A percentile compares a stretch with the other conserved stretches of the same genome.
Evolutionary conservation across 1,284 basidiomycete genomes (phyloP).

Genomic region (Rhodotorula sp.): DNA sequence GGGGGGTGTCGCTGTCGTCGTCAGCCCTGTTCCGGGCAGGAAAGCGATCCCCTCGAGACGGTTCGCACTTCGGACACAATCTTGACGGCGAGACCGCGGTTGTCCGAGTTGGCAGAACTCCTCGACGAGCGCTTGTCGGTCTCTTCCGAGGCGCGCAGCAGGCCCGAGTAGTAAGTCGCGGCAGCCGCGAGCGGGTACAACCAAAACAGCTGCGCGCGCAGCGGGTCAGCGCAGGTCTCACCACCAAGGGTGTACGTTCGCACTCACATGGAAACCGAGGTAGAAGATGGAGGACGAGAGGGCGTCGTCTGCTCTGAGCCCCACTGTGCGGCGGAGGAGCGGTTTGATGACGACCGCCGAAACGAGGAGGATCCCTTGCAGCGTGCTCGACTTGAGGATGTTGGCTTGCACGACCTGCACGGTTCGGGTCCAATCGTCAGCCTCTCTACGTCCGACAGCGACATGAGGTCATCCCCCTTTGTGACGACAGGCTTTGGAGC

Average conservation of each 20-base stretch:
- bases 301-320: conserved; percentile 13
- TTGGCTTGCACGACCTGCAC: conserved; percentile 36
- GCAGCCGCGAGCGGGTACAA: conserved; percentile 34
- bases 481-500: background rate
- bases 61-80: conserved; percentile 34
- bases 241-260: background rate
- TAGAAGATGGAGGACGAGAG: conserved; percentile 32
- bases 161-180: conserved; percentile 39
- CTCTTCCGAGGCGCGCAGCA: conserved; percentile 27
- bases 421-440: background rate
- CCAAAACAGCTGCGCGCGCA: conserved; percentile 29
- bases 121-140: conserved; percentile 23
- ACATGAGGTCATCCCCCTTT: background rate
- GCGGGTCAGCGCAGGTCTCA: background rate
- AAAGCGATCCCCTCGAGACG: background rate
- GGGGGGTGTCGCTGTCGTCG: background rate
- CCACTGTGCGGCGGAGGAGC: conserved; percentile 26
- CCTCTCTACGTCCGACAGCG: no score
- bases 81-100: conserved; percentile 27
- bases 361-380: conserved; percentile 37
- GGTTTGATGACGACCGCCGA: conserved; percentile 41
- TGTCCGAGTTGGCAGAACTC: background rate
- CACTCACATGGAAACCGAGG: conserved; percentile 33
- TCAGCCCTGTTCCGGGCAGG: background rate
- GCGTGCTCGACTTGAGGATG: conserved; percentile 30